Conservation (phyloP, 331 rosid species). For the Pyracantha coccinea region DNA sequence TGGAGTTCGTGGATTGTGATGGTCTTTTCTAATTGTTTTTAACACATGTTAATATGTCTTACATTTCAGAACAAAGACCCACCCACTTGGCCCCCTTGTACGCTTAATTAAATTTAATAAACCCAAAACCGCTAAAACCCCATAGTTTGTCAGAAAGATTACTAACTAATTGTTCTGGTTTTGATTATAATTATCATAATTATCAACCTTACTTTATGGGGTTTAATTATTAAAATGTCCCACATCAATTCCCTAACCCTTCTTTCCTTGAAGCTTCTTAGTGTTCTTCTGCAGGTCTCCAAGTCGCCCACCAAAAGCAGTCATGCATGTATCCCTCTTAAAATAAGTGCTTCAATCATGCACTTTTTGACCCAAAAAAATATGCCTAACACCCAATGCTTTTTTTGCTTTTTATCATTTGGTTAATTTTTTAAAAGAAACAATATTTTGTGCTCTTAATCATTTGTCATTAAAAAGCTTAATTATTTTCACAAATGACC, state of each 20-base stretch:
- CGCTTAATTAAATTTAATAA: background rate
- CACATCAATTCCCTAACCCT: background rate
- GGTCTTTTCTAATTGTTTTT: background rate
- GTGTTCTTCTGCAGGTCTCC: background rate
- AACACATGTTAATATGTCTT: background rate
- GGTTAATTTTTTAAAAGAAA: too few species aligned
- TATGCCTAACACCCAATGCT: background rate
- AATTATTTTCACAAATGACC: background rate
- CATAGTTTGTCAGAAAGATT: background rate
- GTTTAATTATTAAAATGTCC: slow-evolving; percentile 12
- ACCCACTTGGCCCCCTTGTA: background rate
- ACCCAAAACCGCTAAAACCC: background rate
- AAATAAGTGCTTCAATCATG: slow-evolving; percentile 14
- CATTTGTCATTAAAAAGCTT: background rate
- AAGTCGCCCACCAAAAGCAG: slow-evolving; percentile 7
- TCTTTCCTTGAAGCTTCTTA: slow-evolving; percentile 47
- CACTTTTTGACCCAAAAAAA: background rate
- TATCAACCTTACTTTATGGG: background rate
- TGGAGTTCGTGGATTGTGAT: slow-evolving; percentile 11
- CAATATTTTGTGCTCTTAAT: background rate
- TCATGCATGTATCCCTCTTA: background rate
- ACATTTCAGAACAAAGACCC: background rate
- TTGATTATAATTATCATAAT: background rate
- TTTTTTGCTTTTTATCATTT: too few species aligned
- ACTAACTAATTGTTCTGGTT: background rate